Evolutionary conservation across 139 green algal genomes (phyloP).

Genomic region (Ettlia oleoabundans): DNA sequence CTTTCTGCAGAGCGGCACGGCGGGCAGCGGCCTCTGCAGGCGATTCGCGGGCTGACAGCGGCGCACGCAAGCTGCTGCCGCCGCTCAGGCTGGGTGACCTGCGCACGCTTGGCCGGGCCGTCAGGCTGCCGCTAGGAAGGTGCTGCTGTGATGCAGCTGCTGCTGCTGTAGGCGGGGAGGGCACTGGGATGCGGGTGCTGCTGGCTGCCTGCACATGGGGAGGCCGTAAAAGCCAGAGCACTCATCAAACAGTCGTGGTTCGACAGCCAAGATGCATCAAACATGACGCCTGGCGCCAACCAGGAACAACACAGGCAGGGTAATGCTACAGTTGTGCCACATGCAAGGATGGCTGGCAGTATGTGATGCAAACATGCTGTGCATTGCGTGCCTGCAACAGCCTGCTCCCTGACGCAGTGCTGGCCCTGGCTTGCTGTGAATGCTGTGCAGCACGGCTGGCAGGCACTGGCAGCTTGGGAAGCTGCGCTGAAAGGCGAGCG

Average conservation of each 20-base stretch:
- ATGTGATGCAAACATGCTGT: background rate
- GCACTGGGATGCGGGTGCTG: slow-evolving; percentile 19
- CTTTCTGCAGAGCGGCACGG: slow-evolving; percentile 13
- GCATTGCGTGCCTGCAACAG: background rate
- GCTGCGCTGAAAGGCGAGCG: background rate
- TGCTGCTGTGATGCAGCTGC: background rate
- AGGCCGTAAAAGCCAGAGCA: background rate
- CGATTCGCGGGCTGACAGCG: slow-evolving; percentile 18
- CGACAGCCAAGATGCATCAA: too few relatives aligned
- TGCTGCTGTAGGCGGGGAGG: background rate
- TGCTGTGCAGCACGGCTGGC: background rate
- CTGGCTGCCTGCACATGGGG: background rate
- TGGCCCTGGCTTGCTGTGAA: background rate
- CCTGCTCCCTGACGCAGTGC: background rate
- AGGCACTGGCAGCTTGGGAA: background rate
- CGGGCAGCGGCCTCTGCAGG: slow-evolving; percentile 11
- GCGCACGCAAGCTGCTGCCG: background rate
- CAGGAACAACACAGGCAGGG: too few relatives aligned
- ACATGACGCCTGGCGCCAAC: background rate
- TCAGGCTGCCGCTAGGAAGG: slow-evolving; percentile 27
- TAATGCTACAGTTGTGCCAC: too few relatives aligned
- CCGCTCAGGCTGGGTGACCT: slow-evolving; percentile 12
- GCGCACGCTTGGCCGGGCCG: slow-evolving; percentile 8
- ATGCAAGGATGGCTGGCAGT: background rate
- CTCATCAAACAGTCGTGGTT: too few relatives aligned